Base-by-base conservation (phyloP, 1,284 basidiomycete genomes). In the Puccinia horiana region DNA sequence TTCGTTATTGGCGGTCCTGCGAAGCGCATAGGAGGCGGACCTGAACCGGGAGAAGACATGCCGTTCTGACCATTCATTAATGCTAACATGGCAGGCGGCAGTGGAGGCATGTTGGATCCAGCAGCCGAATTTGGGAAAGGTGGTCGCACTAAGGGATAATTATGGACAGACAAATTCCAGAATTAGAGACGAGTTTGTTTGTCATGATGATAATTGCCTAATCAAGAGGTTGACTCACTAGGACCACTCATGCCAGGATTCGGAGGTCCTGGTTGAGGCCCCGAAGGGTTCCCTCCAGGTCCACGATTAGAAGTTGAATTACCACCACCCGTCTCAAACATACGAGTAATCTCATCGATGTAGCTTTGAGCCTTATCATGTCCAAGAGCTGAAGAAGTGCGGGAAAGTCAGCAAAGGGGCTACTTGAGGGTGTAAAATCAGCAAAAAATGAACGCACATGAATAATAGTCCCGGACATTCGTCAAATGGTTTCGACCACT, bases 401-500 rank as follows among this genome's bases (percentile, higher is more conserved):
- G 12, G 35, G 52, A 20, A 26, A n/a, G 16, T 47, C n/a, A 29
- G 44, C 35, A 23, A 54, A 11, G 3, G 23, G 44, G 49, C 32
- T 29, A 40, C 26, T 42, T 85, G 29, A 86, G 78, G 83, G 73
- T 76, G 79, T 72, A 52, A 69, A 56, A 29, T 18, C 35, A 47
- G 20, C 29, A n/a, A n/a, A 52, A 40, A 23, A 44, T 16, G 54
- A 16, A 54, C 29, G 40, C 63, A 95, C 93, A 94, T 42, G 94
- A 93, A 88, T 98, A 99, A 88, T 98, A 99, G 86, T 99, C 96
- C 84, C 95, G 90, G 83, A 99, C 96, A 86, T 99, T 99, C 75
- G 94, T 90, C 61, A 98, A 90, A 87, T 99, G 96, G 88, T 99
- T 99, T 83, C 96, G 90, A 83, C 96, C 96, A 84, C 92, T 94